Base-by-base conservation (phyloP, 768 basidiomycete species). In the Trametes elegans region DNA sequence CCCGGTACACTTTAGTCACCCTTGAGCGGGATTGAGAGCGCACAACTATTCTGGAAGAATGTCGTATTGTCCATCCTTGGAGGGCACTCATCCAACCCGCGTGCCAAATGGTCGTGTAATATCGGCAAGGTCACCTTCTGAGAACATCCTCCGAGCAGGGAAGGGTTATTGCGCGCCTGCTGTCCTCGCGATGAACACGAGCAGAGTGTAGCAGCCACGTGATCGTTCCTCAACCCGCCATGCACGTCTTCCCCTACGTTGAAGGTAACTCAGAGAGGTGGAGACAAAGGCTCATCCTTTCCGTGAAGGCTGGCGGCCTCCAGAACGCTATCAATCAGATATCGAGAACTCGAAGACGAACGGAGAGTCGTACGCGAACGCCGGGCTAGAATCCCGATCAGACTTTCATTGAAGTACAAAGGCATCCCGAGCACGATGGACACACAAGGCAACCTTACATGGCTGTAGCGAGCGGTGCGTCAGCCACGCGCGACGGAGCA, bases 111-210 rank as follows among this genome's bases (percentile, higher is more conserved):
- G n/a, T n/a, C 5, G 21, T 35, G 24, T 18, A 14, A 0, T 1
- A 27, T 18, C 32, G 32, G 51, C 23, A 7, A 35, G 41, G 27
- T 18, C 23, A 27, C 31, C 27, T 45, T 46, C 36, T 26, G 14
- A 47, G 44, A 23, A 27, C 45, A 27, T 29, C 44, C 27, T 18
- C 28, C 45, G 36, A 28, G 27, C 8, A 28, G 47, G 27, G 18
- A 27, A 49, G 34, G 10, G 31, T 35, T 28, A 50, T 34, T 50
- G 42, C 55, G 48, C 49, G 55, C 42, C 29, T 40, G 29, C 28
- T 5, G 32, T 31, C 57, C 57, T 58, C 51, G 27, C 57, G 26
- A 10, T 24, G 11, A 43, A 39, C 57, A 58, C 57, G 57, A 41
- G 51, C 34, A 46, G n/a, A 26, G 34, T 19, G 8, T 16, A 28